A percentile compares a stretch with the other conserved stretches of the same genome.
Evolutionary conservation across 2,329 filamentous ascomycete species (phyloP).

Genomic region (Raffaelea deltoideospora): DNA sequence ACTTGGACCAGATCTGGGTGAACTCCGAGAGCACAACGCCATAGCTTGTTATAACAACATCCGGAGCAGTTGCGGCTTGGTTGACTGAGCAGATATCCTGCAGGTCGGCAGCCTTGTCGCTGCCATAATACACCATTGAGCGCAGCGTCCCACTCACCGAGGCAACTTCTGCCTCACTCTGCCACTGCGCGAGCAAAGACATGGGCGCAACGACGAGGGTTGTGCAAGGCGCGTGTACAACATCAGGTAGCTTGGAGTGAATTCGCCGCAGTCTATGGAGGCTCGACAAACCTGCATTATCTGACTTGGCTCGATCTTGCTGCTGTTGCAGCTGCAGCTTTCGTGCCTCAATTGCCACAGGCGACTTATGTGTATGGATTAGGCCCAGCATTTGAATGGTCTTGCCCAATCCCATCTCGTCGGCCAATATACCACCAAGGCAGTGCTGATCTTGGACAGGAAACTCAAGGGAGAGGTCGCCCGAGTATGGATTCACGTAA

Average conservation of each 20-base stretch:
- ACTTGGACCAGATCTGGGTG: conserved; percentile 52
- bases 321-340: conserved; percentile 7
- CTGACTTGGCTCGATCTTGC: too few relatives aligned
- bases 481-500: conserved; percentile 94
- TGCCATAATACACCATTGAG: conserved; percentile 81
- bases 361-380: conserved; percentile 66
- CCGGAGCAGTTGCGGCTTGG: conserved; percentile 63
- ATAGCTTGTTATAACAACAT: conserved; percentile 90
- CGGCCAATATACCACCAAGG: conserved; percentile 79
- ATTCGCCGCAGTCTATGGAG: conserved; percentile 41
- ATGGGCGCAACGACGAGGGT: conserved; percentile 94
- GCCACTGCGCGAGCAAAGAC: conserved; percentile 93
- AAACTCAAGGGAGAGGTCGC: conserved; percentile 82
- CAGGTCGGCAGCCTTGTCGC: conserved; percentile 66
- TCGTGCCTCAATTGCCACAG: conserved; percentile 27
- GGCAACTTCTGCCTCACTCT: conserved; percentile 84
- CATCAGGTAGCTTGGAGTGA: conserved; percentile 17
- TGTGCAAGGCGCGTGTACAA: conserved; percentile 66
- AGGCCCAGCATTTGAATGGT: conserved; percentile 97
- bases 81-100: conserved; percentile 61
- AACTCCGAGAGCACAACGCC: conserved; percentile 85
- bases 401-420: conserved; percentile 96
- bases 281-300: conserved; percentile 15
- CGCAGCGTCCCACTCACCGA: conserved; percentile 73
- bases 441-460: conserved; percentile 91